A percentile compares a stretch with the other conserved stretches of the same genome.
phyloP scores from a whole-genome alignment of 805 yeast genomes.

The Wickerhamiella musiphila region DNA sequence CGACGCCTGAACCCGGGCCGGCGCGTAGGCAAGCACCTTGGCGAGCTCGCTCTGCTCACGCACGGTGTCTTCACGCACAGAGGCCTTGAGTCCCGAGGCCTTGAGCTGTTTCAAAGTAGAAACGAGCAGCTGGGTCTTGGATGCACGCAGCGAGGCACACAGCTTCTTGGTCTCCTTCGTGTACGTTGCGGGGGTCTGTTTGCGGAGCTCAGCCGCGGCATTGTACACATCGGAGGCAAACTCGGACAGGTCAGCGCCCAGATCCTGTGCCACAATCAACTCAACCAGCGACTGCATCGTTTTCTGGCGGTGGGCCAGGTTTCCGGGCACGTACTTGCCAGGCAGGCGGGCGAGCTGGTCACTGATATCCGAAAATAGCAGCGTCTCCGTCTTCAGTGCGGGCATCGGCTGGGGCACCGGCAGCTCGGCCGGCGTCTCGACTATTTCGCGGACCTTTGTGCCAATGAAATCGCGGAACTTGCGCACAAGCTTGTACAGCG shows the following conservation, averaged over 20 bases:
- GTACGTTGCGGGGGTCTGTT: slow-evolving; percentile 58
- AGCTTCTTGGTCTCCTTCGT: slow-evolving; percentile 60
- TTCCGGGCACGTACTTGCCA: no score
- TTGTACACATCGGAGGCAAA: slow-evolving; percentile 37
- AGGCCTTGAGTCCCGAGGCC: slow-evolving; percentile 57
- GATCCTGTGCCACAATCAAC: slow-evolving; percentile 20
- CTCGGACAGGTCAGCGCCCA: slow-evolving; percentile 36
- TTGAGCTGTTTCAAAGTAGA: slow-evolving; percentile 58
- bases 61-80: slow-evolving; percentile 48
- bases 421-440: slow-evolving; percentile 28
- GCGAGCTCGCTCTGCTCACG: slow-evolving; percentile 45
- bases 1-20: slow-evolving; percentile 4
- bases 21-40: slow-evolving; percentile 38
- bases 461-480: slow-evolving; percentile 55
- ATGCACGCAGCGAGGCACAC: slow-evolving; percentile 56
- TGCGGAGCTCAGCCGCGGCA: slow-evolving; percentile 44
- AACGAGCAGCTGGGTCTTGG: slow-evolving; percentile 62
- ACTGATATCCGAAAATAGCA: slow-evolving; percentile 27
- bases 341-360: slow-evolving; percentile 40
- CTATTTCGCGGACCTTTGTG: slow-evolving; percentile 32
- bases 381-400: slow-evolving; percentile 1
- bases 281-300: slow-evolving; percentile 37
- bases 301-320: slow-evolving; percentile 31
- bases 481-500: slow-evolving; percentile 64
- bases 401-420: background rate